These are phyloP conservation scores for Scedosporium boydii DNA, from an alignment of 2,329 filamentous ascomycete species.

Conservation along the genomic window DNA sequence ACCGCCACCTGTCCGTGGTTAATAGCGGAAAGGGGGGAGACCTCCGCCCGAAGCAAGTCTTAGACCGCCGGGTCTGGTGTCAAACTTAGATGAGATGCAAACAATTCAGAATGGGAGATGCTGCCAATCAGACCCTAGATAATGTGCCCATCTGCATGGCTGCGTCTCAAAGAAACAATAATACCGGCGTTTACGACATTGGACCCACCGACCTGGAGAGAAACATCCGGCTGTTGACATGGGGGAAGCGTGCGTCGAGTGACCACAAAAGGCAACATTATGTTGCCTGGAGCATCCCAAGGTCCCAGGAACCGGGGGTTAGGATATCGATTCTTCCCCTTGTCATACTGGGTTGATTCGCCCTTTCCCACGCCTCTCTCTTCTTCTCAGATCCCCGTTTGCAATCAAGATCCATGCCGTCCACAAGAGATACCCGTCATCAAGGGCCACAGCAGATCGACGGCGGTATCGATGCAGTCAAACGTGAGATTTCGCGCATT, in stretches of 20 bases:
- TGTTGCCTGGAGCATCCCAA: background rate
- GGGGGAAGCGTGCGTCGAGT: background rate
- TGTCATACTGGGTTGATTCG: background rate
- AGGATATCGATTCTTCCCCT: background rate
- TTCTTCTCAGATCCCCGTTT: slow-evolving; percentile 10
- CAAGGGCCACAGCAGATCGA: slow-evolving; percentile 13
- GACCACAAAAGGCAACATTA: background rate
- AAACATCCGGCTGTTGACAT: background rate
- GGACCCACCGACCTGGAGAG: background rate
- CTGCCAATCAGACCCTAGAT: background rate
- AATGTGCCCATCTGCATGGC: background rate
- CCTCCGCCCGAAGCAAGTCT: background rate
- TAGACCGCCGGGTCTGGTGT: background rate
- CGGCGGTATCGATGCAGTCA: slow-evolving; percentile 15
- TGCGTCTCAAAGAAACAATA: background rate
- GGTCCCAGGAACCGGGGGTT: background rate
- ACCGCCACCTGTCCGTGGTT: background rate
- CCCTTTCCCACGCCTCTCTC: background rate
- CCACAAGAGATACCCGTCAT: slow-evolving; percentile 10
- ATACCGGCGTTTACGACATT: background rate
- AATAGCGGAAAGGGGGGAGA: background rate
- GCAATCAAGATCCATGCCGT: slow-evolving; percentile 7
- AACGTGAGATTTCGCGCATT: slow-evolving; percentile 16
- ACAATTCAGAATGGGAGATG: background rate
- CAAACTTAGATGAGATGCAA: background rate